Base-by-base conservation (phyloP, 2,329 filamentous ascomycete genomes). In the Venturia effusa region DNA sequence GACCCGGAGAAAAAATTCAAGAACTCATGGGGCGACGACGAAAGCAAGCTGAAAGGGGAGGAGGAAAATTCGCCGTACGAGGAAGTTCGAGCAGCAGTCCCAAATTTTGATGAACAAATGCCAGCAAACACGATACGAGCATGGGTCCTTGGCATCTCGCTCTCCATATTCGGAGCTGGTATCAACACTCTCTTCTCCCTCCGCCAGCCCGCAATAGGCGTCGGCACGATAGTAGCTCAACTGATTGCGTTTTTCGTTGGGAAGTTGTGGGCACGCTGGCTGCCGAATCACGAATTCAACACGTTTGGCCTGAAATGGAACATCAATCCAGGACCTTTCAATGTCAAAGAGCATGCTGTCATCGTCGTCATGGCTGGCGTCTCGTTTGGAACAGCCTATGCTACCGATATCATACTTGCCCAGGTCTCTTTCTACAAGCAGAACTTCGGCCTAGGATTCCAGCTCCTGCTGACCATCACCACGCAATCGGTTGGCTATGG, bases 401-500 rank as follows among this genome's bases (percentile, higher is more conserved):
- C 87, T 0, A 90, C 88, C 0, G 88, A 91, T 68, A 86, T 90
- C 37, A 82, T 92, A 55, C 78, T 90, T 1, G 88, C 88, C 0
- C 87, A 90, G 74, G 76, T 84, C 22, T 81, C 87, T 22, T 91
- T 90, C 70, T 92, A 91, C 72, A 84, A 86, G 71, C 84, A 88
- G 70, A 78, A 87, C 65, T 5, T 71, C 61, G 67, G 67, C 10
- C 67, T 69, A 40, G 68, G 64, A 11, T 71, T 71, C 61, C 67
- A 69, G 57, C 62, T 71, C 22, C 59, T 72, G 39, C 65, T 68
- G 11, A 61, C 64, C 6, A 64, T 70, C 40, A 66, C 64, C 8
- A 68, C 67, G 30, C 68, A 68, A n/a, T 66, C 61, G 32, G 41
- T 70, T 15, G 69, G 70, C 19, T 71, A 68, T 45, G 69, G 69